phyloP scores from a whole-genome alignment of 805 yeast genomes.

The Wickerhamomyces queroliae region DNA sequence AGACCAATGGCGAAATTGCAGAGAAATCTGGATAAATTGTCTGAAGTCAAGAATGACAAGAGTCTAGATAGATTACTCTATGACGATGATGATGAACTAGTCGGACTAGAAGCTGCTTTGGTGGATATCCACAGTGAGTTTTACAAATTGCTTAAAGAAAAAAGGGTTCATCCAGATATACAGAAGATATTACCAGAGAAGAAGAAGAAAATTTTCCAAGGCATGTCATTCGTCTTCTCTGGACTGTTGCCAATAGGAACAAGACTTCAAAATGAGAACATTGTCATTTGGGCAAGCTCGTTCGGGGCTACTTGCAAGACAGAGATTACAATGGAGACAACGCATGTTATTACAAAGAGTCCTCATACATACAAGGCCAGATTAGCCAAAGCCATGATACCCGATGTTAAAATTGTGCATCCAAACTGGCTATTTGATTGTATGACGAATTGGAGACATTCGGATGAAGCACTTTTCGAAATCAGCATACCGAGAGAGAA shows the following conservation, averaged over 20 bases:
- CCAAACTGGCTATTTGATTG: conserved; percentile 93
- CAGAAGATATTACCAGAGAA: conserved; percentile 67
- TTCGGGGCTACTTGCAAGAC: conserved; percentile 85
- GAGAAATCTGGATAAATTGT: conserved; percentile 49
- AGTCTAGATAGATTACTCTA: conserved; percentile 39
- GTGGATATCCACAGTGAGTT: conserved; percentile 60
- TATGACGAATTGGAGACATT: conserved; percentile 69
- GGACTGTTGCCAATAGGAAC: conserved; percentile 89
- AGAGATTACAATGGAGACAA: conserved; percentile 66
- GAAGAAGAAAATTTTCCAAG: conserved; percentile 63
- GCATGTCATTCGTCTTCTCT: conserved; percentile 69
- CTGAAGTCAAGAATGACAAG: conserved; percentile 3
- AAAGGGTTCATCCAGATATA: conserved; percentile 55
- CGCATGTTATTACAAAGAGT: conserved; percentile 82
- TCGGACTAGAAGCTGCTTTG: conserved; percentile 55
- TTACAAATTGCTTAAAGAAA: conserved; percentile 42
- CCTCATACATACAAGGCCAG: conserved; percentile 82
- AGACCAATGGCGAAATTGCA: conserved; percentile 84
- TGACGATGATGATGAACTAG: conserved; percentile 80
- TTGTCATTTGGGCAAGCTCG: conserved; percentile 86
- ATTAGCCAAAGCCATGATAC: conserved; percentile 59
- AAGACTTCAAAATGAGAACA: conserved; percentile 68
- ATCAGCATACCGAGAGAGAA: conserved; percentile 46
- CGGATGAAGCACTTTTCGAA: conserved; percentile 54
- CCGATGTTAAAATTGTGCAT: conserved; percentile 67